Evolutionary conservation across 768 basidiomycete genomes (phyloP).

Genomic region (Lactarius vividus): DNA sequence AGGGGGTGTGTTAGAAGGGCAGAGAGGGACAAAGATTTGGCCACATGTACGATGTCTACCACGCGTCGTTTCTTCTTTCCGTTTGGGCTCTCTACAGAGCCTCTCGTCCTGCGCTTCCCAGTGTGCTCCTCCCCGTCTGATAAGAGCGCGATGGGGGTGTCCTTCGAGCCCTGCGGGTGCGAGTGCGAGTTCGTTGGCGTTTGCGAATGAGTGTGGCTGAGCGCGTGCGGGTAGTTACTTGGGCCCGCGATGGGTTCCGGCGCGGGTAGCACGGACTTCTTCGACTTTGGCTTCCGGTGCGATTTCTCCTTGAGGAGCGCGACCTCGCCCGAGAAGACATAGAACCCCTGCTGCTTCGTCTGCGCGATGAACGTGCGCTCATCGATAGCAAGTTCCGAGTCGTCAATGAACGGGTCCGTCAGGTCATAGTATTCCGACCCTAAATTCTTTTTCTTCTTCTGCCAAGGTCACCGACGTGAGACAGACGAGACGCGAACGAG

Average conservation of each 20-base stretch:
- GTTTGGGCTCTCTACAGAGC: conserved; percentile 17
- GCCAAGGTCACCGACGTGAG: too few relatives aligned
- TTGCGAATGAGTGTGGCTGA: conserved; percentile 16
- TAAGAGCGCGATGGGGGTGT: conserved; percentile 48
- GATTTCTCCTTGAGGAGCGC: conserved; percentile 77
- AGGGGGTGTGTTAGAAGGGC: neutral
- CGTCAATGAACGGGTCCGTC: conserved; percentile 94
- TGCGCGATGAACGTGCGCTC: conserved; percentile 88
- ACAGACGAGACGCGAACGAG: too few relatives aligned
- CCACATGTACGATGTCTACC: conserved; percentile 55
- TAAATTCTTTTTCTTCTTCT: conserved; percentile 44
- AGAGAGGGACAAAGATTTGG: neutral
- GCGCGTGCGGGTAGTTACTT: conserved; percentile 23
- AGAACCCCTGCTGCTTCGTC: conserved; percentile 91
- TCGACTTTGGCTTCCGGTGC: conserved; percentile 26
- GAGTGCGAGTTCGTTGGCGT: neutral
- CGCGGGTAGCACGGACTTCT: conserved; percentile 22
- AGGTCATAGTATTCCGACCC: conserved; percentile 85
- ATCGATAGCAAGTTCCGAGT: conserved; percentile 88
- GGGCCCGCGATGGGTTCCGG: conserved; percentile 26
- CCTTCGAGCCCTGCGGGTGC: conserved; percentile 43
- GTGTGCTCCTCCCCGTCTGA: conserved; percentile 39
- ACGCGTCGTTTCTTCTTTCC: conserved; percentile 70
- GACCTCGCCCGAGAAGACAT: conserved; percentile 85
- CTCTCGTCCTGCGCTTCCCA: conserved; percentile 20